Base-by-base conservation (phyloP, 2,329 filamentous ascomycete species). In the Hypoxylon sp. region DNA sequence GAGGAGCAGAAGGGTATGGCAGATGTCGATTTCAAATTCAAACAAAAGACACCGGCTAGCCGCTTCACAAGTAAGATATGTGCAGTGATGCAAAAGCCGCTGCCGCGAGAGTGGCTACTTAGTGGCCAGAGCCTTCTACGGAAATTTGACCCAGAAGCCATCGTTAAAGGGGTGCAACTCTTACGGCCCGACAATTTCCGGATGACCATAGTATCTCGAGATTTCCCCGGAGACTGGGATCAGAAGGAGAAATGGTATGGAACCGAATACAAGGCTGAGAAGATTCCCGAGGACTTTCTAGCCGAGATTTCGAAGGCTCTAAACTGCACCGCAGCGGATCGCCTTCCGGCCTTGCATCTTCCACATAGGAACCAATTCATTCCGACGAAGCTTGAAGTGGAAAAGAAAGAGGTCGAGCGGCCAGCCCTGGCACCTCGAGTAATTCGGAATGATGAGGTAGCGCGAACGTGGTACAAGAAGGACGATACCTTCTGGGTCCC, bases 401-500 rank as follows among this genome's bases (percentile, higher is more conserved):
- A 98, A 79, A 97, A 96, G 85, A 97, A 94, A 80, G 93, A 97
- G 37, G 87, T 96, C n/a, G 85, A 89, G 27, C 88, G 92, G 73
- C 92, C 94, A 1, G 84, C 90, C 0, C 86, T 92, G 61, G 85
- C 89, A 0, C 96, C 96, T 0, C 91, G 90, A 68, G 85, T 99
- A 25, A 91, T 99, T 69, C 90, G 95, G 72, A 94, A 97, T 74
- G 95, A 98, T 73, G 86, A 90, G 5, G 83, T 90, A 35, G 90
- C 93, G 0, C 90, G 95, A 31, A 91, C 93, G 2, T 99, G 96
- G 96, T 98, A 91, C 85, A 99, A 99, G 85, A 98, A 98, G 82
- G 96, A 99, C 76, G 96, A 99, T 75, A 94, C 91, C 0, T 99
- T 98, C 81, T 98, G 95, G 95, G 96, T 98, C 8, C 96, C 96